Base-by-base conservation (phyloP, 2,329 filamentous ascomycete species). In the Phaeosphaeriaceae sp. region DNA sequence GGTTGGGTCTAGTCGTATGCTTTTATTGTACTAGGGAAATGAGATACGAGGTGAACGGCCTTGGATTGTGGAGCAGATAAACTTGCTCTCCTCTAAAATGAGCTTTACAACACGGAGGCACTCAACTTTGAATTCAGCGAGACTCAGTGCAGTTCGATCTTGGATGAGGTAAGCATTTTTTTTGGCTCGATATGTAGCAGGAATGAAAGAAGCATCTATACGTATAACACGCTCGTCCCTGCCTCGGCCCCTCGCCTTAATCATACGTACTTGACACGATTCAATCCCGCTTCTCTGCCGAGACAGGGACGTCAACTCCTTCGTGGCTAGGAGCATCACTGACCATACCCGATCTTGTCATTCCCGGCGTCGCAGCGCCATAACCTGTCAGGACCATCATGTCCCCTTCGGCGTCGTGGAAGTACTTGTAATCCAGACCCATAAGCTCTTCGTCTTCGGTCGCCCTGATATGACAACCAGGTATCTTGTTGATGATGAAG, bases 401-500 rank as follows among this genome's bases (percentile, higher is more conserved):
- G 22, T 69, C 66, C 15, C 48, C 58, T 31, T 70, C 69, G 1
- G 62, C 68, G 57, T 74, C 80, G 58, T 79, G 78, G 17, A 81
- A 79, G 66, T 84, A 82, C 64, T 84, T 81, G 66, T 78, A 68
- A 62, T 88, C 86, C 42, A 88, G 70, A 0, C 86, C 85, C 27
- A 76, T 73, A 5, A 84, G 70, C 69, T 88, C 86, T 7, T 81
- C 83, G 54, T 87, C 84, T 54, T 87, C 84, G 1, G 76, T 82
- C 0, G 82, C 83, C 19, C 85, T 78, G 1, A 88, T 75, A 57
- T 86, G 83, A 57, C 86, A 78, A 0, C 84, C 85, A 0, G 85
- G 86, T 40, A 88, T 87, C 58, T 79, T 82, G 68, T 86, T 85
- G 66, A 87, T 82, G 60, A 86, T 72, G 57, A 86, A 83, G 1